Evolutionary conservation across 2,329 filamentous ascomycete species (phyloP).

Genomic region (Septoria linicola): DNA sequence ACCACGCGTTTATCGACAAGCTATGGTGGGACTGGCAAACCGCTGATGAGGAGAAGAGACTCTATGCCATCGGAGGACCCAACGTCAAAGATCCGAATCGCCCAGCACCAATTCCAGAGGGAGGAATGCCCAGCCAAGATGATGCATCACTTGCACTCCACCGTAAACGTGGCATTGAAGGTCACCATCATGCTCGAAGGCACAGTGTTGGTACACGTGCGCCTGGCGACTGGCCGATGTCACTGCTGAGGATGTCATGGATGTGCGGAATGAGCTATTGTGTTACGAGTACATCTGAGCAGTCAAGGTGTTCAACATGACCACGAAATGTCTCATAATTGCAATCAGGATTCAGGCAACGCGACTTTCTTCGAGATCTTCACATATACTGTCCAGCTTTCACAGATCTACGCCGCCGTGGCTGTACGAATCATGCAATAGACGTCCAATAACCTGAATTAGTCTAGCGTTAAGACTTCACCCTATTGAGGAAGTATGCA

Average conservation of each 20-base stretch:
- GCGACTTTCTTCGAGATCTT: no score
- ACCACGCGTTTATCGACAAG: constrained; percentile 19
- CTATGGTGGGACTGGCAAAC: constrained; percentile 21
- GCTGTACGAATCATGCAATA: no score
- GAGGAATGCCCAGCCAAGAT: not conserved
- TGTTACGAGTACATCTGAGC: constrained; percentile 6
- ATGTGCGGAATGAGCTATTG: constrained; percentile 5
- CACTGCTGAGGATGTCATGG: constrained; percentile 11
- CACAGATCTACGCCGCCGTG: no score
- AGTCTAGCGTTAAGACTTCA: constrained; percentile 1
- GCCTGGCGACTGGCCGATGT: not conserved
- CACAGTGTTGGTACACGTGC: not conserved
- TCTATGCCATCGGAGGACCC: constrained; percentile 2
- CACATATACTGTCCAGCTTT: no score
- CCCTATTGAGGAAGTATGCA: not conserved
- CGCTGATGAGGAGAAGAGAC: constrained; percentile 5
- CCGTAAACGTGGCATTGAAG: not conserved
- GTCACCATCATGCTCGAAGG: not conserved
- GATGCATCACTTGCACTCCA: not conserved
- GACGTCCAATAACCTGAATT: not conserved
- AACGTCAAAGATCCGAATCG: constrained; percentile 1
- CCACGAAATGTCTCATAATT: no score
- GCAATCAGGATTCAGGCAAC: no score
- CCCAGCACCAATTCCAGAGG: constrained; percentile 2
- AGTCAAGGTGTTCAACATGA: no score